phyloP scores from a whole-genome alignment of 768 basidiomycete genomes.

The Suillus brevipes region DNA sequence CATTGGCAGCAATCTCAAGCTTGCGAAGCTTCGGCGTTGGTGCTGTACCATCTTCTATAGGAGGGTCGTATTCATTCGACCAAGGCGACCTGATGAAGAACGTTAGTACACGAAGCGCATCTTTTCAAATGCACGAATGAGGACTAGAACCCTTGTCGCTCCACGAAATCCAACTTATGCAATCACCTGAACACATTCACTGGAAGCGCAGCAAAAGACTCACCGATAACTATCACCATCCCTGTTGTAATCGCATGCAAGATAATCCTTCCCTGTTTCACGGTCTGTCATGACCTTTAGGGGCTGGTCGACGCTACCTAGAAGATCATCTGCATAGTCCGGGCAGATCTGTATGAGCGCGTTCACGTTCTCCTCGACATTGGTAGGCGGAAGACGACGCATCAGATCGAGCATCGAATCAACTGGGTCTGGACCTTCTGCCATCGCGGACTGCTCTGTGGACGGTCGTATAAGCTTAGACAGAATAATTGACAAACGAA shows the following conservation, averaged over 20 bases:
- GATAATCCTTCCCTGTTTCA: slow-evolving; percentile 82
- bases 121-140: neutral
- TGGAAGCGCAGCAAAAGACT: slow-evolving; percentile 23
- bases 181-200: neutral
- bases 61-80: slow-evolving; percentile 96
- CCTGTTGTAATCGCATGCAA: slow-evolving; percentile 91
- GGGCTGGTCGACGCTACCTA: slow-evolving; percentile 94
- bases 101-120: slow-evolving; percentile 14
- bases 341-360: slow-evolving; percentile 82
- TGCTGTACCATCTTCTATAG: slow-evolving; percentile 83
- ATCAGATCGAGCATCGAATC: slow-evolving; percentile 96
- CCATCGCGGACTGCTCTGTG: slow-evolving; percentile 42
- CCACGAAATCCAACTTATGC: neutral
- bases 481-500: neutral
- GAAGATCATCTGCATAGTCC: slow-evolving; percentile 92
- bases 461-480: neutral
- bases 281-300: slow-evolving; percentile 79
- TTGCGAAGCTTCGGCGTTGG: slow-evolving; percentile 85
- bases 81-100: slow-evolving; percentile 78
- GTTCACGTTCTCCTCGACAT: slow-evolving; percentile 84
- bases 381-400: slow-evolving; percentile 91
- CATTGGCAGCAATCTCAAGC: slow-evolving; percentile 90
- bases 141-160: neutral
- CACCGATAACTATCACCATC: slow-evolving; percentile 91
- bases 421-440: slow-evolving; percentile 54